Evolutionary conservation across 1,139 yeast species (phyloP).

Genomic region (Candida tetrigidarum): DNA sequence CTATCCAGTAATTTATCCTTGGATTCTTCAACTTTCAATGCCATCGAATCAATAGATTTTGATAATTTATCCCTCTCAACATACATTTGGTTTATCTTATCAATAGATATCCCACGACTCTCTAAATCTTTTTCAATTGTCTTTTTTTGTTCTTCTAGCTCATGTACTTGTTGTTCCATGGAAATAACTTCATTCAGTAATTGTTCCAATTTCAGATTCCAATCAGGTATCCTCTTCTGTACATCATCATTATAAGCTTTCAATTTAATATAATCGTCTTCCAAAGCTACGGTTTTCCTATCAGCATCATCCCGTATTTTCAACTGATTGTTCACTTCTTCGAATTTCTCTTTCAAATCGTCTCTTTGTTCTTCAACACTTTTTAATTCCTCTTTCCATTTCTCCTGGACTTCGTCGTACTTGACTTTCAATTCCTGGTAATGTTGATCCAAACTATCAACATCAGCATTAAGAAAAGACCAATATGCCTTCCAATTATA

Average conservation of each 20-base stretch:
- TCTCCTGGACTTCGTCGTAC: conserved; percentile 45
- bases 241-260: conserved; percentile 71
- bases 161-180: conserved; percentile 26
- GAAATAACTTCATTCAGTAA: conserved; percentile 10
- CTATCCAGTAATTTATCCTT: conserved; percentile 45
- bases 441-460: conserved; percentile 61
- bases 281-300: conserved; percentile 64
- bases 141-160: conserved; percentile 48
- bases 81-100: conserved; percentile 64
- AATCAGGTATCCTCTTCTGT: conserved; percentile 64
- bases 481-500: conserved; percentile 72
- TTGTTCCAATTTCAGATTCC: conserved; percentile 41
- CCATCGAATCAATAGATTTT: conserved; percentile 56
- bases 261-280: conserved; percentile 73
- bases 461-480: conserved; percentile 64
- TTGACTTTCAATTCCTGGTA: conserved; percentile 60
- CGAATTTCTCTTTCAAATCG: conserved; percentile 34
- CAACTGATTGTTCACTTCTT: conserved; percentile 32
- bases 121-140: conserved; percentile 52
- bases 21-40: conserved; percentile 42
- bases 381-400: conserved; percentile 40
- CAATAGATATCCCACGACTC: conserved; percentile 60
- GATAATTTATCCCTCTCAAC: conserved; percentile 63
- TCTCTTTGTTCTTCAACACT: conserved; percentile 48
- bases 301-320: conserved; percentile 40